Base-by-base conservation (phyloP, 2,329 filamentous ascomycete genomes). In the Hysterium pulicare region DNA sequence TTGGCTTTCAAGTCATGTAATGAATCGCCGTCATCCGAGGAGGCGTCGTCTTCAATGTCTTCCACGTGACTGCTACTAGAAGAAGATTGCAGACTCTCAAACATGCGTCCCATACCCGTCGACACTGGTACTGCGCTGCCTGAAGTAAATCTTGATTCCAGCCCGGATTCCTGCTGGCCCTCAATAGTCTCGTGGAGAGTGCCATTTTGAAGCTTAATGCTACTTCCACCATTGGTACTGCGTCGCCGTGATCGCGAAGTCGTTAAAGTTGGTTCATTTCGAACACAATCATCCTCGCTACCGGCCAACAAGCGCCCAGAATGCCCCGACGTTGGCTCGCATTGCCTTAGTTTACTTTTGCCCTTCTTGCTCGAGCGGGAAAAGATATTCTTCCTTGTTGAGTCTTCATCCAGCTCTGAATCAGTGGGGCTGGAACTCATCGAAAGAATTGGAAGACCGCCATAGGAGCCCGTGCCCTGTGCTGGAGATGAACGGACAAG, bases 381-480 rank as follows among this genome's bases (percentile, higher is more conserved):
- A 28, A 48, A 48, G 32, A 41, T 36, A 2, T 11, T 28, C 20
- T 39, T 48, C 45, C 49, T 57, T 55, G 62, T 55, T 55, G 61
- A 54, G 53, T 54, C 38, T 40, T 66, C 62, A 20, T 58, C 54
- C 3, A 49, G 41, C 21, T 65, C 62, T 17, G 68, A 65, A 35
- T 62, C 57, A 38, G 56, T 56, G 4, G 55, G 50, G 47, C 57
- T 62, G 38, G 61, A 61, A 45, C 63, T 68, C 47, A 67, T 41
- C 20, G 60, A 69, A 28, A 71, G 61, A 32, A 76, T 54, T 4
- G 76, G 78, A 17, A 79, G 71, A 4, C 77, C 78, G 41, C 80
- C 79, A 60, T 83, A 83, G 13, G 79, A 81, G 17, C 77, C 76
- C 26, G 77, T 81, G 43, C 78, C 79, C 59, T 78, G 74, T 24